Base-by-base conservation (phyloP, 257 asterid genomes). In the Plantago ovata region DNA sequence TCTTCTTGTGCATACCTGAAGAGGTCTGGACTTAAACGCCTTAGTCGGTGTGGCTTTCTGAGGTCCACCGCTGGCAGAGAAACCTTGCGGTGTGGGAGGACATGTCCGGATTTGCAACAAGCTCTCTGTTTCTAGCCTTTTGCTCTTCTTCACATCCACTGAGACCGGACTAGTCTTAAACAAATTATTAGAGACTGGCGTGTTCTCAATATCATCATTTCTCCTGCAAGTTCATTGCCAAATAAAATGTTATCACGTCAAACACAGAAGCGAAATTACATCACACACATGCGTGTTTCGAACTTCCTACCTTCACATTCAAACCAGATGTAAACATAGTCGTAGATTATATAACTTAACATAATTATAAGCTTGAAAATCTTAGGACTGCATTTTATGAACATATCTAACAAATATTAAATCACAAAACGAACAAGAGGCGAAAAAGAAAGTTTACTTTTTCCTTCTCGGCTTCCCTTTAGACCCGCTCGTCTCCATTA, bases 11-110 rank as follows among this genome's bases (percentile, higher is more conserved):
- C 36, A 3, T 3, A 28, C 36, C 36, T 28, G 36, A 28, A 8
- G 36, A 38, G 83, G 72, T 68, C 74, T 81, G 10, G 81, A 58
- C 57, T 62, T 76, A 70, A 72, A 67, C 54, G 84, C 69, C 70
- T 66, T 83, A 10, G 75, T 78, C 12, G 80, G 65, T 3, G 70
- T 19, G 23, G 81, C 62, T 60, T 74, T 79, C 38, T 67, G 60
- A 14, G 73, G 42, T 39, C 72, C 81, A 2, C 38, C 66, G 36
- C 61, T 67, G 38, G 83, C 90, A 13, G 97, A 86, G 79, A 93
- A 89, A 71, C 96, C 82, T 38, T 93, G 99, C 15, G 97, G 99
- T 39, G 99, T 86, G 0, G 99, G 99, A 67, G 99, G 99, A 62
- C 70, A 69, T 3, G 95, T 93, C 52, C 97, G 82, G 41, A 93